Conservation (phyloP, 2,329 filamentous ascomycete species). For the Penicillium hordei region DNA sequence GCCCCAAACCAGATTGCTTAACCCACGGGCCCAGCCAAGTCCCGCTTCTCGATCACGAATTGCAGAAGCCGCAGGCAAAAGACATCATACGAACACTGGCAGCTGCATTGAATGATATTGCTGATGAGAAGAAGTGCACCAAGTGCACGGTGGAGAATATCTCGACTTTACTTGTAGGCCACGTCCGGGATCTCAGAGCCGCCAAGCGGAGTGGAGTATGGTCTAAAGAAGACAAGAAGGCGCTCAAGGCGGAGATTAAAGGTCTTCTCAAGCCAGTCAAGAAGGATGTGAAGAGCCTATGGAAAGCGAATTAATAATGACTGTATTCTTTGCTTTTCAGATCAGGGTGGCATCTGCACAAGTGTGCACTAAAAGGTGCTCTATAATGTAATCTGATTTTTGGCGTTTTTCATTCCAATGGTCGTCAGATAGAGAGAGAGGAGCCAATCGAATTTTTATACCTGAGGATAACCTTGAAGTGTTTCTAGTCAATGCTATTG, state of each 20-base stretch:
- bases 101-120: constrained; percentile 7
- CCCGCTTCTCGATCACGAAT: constrained; percentile 5
- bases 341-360: not conserved
- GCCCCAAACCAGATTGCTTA: constrained; percentile 1
- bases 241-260: constrained; percentile 11
- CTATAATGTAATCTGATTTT: not conserved
- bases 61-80: constrained; percentile 4
- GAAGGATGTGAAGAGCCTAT: constrained; percentile 9
- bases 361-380: not conserved
- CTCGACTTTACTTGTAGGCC: not conserved
- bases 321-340: not conserved
- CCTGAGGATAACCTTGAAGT: too few relatives aligned
- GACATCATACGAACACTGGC: constrained; percentile 1
- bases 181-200: constrained; percentile 4
- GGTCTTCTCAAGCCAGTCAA: constrained; percentile 7
- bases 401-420: not conserved
- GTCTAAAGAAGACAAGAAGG: constrained; percentile 13
- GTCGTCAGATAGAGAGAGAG: not conserved
- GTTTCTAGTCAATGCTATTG: too few relatives aligned
- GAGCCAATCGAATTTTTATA: not conserved
- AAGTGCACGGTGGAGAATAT: constrained; percentile 13
- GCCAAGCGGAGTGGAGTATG: constrained; percentile 11
- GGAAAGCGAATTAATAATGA: constrained; percentile 6
- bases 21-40: constrained; percentile 8
- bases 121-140: constrained; percentile 8